A percentile compares a stretch with the other conserved stretches of the same genome.
Evolutionary conservation across 2,329 filamentous ascomycete species (phyloP).

Genomic region (Diplodia scrobiculata): DNA sequence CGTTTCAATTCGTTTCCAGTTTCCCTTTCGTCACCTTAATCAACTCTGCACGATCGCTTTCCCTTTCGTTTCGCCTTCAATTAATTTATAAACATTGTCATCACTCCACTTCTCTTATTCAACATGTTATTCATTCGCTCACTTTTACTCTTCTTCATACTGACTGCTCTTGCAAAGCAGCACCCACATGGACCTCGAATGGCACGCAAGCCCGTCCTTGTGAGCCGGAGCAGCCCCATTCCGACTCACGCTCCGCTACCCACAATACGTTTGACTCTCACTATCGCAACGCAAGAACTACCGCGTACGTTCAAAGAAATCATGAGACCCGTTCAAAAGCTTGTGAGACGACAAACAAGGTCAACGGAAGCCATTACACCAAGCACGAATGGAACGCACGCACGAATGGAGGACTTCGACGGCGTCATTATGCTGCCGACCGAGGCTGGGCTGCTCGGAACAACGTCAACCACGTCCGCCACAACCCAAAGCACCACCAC

Average conservation of each 20-base stretch:
- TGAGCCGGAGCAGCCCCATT: neutral
- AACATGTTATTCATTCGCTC: neutral
- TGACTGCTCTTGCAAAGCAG: neutral
- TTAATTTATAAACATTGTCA: neutral
- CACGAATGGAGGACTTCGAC: too few relatives aligned
- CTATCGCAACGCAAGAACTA: too few relatives aligned
- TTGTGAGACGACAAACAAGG: too few relatives aligned
- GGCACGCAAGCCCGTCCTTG: neutral
- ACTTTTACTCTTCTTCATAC: neutral
- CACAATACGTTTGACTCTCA: too few relatives aligned
- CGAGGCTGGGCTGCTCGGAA: too few relatives aligned
- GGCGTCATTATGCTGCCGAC: too few relatives aligned
- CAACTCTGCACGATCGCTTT: neutral
- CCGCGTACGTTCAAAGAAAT: too few relatives aligned
- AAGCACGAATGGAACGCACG: too few relatives aligned
- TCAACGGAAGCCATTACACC: too few relatives aligned
- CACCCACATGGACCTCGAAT: neutral
- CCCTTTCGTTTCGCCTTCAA: neutral
- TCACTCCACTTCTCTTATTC: too few relatives aligned
- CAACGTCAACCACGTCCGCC: neutral
- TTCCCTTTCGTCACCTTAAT: neutral
- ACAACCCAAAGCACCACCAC: neutral
- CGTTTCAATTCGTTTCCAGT: neutral
- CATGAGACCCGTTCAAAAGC: too few relatives aligned
- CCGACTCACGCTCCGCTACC: too few relatives aligned